These are phyloP conservation scores for Syzygium jambos DNA, from an alignment of 345 rosid genomes.

Conservation along the genomic window DNA sequence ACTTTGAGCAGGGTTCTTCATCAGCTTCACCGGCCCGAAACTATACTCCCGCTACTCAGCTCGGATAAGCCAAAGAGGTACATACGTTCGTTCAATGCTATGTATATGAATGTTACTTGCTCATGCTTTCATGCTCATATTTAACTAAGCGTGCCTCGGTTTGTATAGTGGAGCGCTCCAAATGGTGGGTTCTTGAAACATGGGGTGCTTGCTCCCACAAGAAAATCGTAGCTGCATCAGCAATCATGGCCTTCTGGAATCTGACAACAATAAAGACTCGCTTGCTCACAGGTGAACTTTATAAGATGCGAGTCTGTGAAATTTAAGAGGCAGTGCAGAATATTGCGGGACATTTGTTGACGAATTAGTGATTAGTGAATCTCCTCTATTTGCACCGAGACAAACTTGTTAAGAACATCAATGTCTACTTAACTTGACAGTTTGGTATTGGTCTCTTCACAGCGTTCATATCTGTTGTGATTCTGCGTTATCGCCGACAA, in stretches of 20 bases:
- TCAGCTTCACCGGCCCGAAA: constrained; percentile 69
- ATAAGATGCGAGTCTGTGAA: background rate
- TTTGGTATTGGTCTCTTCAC: constrained; percentile 1
- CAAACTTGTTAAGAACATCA: background rate
- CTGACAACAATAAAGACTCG: constrained; percentile 76
- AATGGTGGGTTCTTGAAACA: constrained; percentile 34
- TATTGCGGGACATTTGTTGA: background rate
- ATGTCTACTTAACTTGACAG: background rate
- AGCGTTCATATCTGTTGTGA: constrained; percentile 74
- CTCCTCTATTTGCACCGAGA: background rate
- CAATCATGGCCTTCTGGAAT: constrained; percentile 79
- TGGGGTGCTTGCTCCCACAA: constrained; percentile 85
- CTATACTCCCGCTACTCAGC: constrained; percentile 48
- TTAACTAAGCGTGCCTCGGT: background rate
- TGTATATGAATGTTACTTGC: background rate
- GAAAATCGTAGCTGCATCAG: constrained; percentile 76
- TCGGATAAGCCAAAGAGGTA: constrained; percentile 61
- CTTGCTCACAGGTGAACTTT: constrained; percentile 48
- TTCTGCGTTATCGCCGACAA: constrained; percentile 53
- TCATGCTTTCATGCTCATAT: background rate
- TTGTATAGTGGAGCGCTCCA: constrained; percentile 36
- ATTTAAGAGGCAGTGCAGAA: background rate
- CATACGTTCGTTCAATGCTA: too few relatives aligned
- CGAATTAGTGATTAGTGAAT: background rate
- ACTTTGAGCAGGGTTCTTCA: constrained; percentile 58